Conservation (phyloP, 73 alveolate genomes). For the Blepharisma stoltei region DNA sequence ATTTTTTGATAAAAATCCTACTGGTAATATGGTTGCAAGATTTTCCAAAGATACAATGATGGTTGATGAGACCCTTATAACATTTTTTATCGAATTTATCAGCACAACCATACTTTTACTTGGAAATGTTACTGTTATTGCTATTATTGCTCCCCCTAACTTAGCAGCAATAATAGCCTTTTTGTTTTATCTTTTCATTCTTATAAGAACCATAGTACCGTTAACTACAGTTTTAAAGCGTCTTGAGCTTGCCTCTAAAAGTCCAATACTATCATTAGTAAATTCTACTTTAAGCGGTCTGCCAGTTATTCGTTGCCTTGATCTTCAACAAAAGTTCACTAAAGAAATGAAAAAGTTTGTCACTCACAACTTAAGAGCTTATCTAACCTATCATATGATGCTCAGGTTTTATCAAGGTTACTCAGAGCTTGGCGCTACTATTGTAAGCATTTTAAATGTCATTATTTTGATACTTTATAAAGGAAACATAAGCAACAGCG, state of each 20-base stretch:
- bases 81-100: too few species aligned
- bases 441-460: background rate
- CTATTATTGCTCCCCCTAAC: too few species aligned
- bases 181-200: too few species aligned
- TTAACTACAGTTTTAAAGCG: background rate
- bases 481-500: background rate
- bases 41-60: conserved; percentile 32
- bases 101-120: too few species aligned
- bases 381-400: background rate
- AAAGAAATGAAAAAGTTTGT: background rate
- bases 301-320: background rate
- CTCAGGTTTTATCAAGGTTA: background rate
- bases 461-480: background rate
- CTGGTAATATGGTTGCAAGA: conserved; percentile 38
- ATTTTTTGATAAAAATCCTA: conserved; percentile 38
- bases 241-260: background rate
- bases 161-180: too few species aligned
- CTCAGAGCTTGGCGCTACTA: background rate
- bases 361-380: background rate
- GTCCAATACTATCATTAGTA: background rate
- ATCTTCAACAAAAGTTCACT: background rate
- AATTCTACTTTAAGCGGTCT: background rate
- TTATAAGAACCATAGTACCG: too few species aligned
- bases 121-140: too few species aligned
- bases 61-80: too few species aligned